Evolutionary conservation across 2,329 filamentous ascomycete genomes (phyloP), one percentile per base, ranked within the genome.

Genomic region (Lachnellula occidentalis): DNA sequence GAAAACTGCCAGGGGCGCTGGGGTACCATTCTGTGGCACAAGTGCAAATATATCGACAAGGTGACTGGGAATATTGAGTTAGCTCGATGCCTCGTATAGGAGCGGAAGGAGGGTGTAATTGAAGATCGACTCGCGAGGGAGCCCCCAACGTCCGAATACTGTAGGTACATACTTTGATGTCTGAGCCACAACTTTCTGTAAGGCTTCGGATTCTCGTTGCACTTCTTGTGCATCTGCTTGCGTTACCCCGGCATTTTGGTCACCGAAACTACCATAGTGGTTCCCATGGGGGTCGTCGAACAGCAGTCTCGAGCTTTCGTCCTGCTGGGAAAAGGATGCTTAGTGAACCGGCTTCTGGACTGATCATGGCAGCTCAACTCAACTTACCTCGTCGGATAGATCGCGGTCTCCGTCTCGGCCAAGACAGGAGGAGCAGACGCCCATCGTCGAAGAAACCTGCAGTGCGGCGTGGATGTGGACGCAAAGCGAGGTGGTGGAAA

Each of bases 31-130:
- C 55, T 79, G 76, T 21, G 81, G 80, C 36, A 79, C 77, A 64
- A 85, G 83, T 59, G 85, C 82, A 70, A 85, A 86, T 46, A 86
- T 81, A 66, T 86, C 83, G 57, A 86, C 82, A 71, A 86, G 80
- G 64, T 85, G 84, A 64, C 83, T 86, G 65, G 42, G 39, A 42
- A 21, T 27, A 45, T 52, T 42, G 31, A 41, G 53, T 64, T 58
- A 64, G 59, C 57, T 54, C 36, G 14, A n/a, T 34, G 58, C 24
- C 43, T 34, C 45, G 51, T 46, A 54, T 43, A 53, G 51, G 12
- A 34, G 21, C 22, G 31, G 45, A 50, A 53, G 48, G 42, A 51
- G 50, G 21, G 52, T 15, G 31, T 48, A 53, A 54, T 51, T 60
- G 53, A 51, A 54, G 39, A 39, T 21, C 17, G 5, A 50, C n/a